A percentile compares a stretch with the other conserved stretches of the same genome.
Evolutionary conservation across 768 basidiomycete genomes (phyloP).

Genomic region (Hygrocybe coccinea): DNA sequence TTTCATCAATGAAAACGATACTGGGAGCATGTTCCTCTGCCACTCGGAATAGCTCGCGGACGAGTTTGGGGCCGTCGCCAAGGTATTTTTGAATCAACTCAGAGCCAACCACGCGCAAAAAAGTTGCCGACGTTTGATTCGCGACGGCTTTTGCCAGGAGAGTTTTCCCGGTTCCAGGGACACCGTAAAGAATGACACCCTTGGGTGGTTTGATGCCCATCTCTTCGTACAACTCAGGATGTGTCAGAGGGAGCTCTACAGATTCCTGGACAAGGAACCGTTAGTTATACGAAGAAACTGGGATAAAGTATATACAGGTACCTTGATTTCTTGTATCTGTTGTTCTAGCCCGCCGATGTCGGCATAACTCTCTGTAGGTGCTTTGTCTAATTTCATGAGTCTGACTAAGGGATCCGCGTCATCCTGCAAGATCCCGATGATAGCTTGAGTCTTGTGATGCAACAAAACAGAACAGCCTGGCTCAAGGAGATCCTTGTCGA

Average conservation of each 20-base stretch:
- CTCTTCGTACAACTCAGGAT: conserved; percentile 98
- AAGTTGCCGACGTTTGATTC: conserved; percentile 97
- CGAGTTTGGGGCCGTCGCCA: conserved; percentile 96
- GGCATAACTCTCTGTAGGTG: conserved; percentile 97
- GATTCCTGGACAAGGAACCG: conserved; percentile 64
- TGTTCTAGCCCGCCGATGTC: conserved; percentile 95
- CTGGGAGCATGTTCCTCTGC: conserved; percentile 98
- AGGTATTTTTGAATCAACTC: conserved; percentile 99
- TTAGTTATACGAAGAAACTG: conserved; percentile 2
- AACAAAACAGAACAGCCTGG: conserved; percentile 92
- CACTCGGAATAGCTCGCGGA: conserved; percentile 93
- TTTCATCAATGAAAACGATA: conserved; percentile 99
- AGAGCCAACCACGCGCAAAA: conserved; percentile 94
- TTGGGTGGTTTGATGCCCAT: conserved; percentile 99
- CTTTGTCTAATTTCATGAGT: conserved; percentile 99
- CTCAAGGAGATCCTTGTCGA: conserved; percentile 96
- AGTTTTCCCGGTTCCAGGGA: conserved; percentile 97
- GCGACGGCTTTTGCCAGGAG: conserved; percentile 96
- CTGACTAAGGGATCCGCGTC: conserved; percentile 94
- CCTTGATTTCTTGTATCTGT: conserved; percentile 99
- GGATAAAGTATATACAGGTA: conserved; percentile 24
- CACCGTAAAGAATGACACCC: conserved; percentile 98
- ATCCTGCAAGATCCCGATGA: conserved; percentile 93
- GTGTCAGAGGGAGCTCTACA: conserved; percentile 93
- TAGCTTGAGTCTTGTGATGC: conserved; percentile 92